Evolutionary conservation across 768 basidiomycete species (phyloP).

Genomic region (Hirschioporus abietinus): DNA sequence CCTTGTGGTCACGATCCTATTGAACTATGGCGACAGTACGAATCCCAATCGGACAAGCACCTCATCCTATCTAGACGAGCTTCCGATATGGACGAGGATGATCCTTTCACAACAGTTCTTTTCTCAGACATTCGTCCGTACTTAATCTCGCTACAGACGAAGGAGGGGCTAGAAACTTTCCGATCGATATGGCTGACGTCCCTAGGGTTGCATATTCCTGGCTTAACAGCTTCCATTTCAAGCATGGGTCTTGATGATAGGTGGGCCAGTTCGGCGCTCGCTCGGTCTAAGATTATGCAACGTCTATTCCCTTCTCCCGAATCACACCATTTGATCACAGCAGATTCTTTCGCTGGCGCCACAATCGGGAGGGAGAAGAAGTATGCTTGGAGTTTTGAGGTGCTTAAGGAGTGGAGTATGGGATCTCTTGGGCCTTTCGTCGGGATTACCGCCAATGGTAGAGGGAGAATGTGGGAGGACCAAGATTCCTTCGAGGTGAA

Average conservation of each 20-base stretch:
- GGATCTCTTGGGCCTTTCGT: constrained; percentile 55
- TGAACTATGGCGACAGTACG: constrained; percentile 56
- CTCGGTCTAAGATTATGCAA: constrained; percentile 37
- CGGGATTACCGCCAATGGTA: constrained; percentile 33
- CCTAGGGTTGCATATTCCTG: constrained; percentile 68
- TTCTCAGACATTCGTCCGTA: constrained; percentile 68
- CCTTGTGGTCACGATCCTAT: constrained; percentile 49
- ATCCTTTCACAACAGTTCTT: constrained; percentile 70
- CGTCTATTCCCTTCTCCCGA: constrained; percentile 44
- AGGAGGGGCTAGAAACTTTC: constrained; percentile 47
- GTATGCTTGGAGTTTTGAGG: constrained; percentile 58
- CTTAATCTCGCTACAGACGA: constrained; percentile 37
- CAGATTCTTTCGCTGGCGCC: constrained; percentile 61
- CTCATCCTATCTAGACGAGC: constrained; percentile 50
- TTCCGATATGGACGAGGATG: constrained; percentile 42
- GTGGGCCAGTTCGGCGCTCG: constrained; percentile 51
- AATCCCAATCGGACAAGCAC: constrained; percentile 42
- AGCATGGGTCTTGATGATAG: constrained; percentile 56
- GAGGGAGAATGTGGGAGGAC: constrained; percentile 36
- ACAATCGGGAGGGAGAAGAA: constrained; percentile 62
- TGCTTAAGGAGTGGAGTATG: constrained; percentile 60
- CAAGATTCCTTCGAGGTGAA: constrained; percentile 50
- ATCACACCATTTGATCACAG: constrained; percentile 28
- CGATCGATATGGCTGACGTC: constrained; percentile 67
- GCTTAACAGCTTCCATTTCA: constrained; percentile 42